Conservation (phyloP, 1,139 yeast species). For the Suhomyces wounanorum region DNA sequence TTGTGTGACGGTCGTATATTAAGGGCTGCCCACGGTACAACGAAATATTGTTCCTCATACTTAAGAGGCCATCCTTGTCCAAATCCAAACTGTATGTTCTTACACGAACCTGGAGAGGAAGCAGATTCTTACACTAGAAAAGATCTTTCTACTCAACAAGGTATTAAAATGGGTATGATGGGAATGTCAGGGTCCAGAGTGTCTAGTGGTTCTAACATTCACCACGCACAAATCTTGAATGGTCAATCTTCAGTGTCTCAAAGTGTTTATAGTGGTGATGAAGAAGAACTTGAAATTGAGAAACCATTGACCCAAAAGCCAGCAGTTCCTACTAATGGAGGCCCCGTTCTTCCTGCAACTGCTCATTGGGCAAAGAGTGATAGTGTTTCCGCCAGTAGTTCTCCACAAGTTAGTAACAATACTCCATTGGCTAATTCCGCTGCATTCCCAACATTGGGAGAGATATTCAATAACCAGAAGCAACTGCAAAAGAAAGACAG, state of each 20-base stretch:
- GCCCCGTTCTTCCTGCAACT: conserved; percentile 53
- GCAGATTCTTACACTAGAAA: conserved; percentile 96
- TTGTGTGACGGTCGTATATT: conserved; percentile 84
- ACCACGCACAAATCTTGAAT: conserved; percentile 12
- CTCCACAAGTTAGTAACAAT: conserved; percentile 39
- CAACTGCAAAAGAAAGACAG: conserved; percentile 33
- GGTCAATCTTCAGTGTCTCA: conserved; percentile 4
- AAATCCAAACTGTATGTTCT: conserved; percentile 97
- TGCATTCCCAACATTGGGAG: conserved; percentile 75
- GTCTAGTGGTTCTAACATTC: conserved; percentile 17
- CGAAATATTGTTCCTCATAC: conserved; percentile 95
- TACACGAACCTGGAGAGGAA: conserved; percentile 99
- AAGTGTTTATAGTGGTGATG: conserved; percentile 21
- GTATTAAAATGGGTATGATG: conserved; percentile 59
- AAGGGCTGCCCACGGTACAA: conserved; percentile 97
- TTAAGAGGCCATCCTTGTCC: conserved; percentile 96
- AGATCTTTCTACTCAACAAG: conserved; percentile 83
- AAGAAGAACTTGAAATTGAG: conserved; percentile 21
- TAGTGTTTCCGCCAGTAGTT: conserved; percentile 29
- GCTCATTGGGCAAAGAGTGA: conserved; percentile 57
- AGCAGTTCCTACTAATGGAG: conserved; percentile 14
- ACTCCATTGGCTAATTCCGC: conserved; percentile 52
- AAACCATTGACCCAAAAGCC: conserved; percentile 7
- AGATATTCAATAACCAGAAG: conserved; percentile 52
- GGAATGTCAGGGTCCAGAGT: conserved; percentile 26